Evolutionary conservation across 2,329 filamentous ascomycete genomes (phyloP).

Genomic region (Aspergillus caelatus): DNA sequence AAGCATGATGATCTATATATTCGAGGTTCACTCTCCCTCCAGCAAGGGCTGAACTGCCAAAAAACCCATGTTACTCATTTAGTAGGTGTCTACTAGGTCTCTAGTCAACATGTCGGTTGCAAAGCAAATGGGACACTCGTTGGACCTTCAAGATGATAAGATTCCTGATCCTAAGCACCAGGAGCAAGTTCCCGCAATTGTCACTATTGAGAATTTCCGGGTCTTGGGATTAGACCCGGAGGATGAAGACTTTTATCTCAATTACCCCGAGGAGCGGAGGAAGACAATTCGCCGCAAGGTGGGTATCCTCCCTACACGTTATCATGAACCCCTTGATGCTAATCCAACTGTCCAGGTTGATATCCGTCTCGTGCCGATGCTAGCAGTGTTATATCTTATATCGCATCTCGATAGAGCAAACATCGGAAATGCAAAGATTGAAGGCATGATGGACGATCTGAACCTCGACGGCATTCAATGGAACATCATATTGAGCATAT

Average conservation of each 20-base stretch:
- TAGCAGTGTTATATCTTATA: conserved; percentile 26
- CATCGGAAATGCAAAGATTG: conserved; percentile 34
- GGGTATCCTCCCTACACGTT: neutral
- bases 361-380: conserved; percentile 21
- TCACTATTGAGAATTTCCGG: conserved; percentile 31
- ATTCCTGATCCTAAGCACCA: conserved; percentile 3
- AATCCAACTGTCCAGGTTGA: conserved; percentile 13
- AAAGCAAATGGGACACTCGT: neutral
- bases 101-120: neutral
- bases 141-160: conserved; percentile 7
- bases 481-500: conserved; percentile 22
- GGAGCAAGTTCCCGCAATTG: conserved; percentile 14
- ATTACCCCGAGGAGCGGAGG: conserved; percentile 26
- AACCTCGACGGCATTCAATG: conserved; percentile 26
- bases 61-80: too few species aligned
- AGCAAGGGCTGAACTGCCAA: neutral
- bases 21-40: neutral
- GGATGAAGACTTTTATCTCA: conserved; percentile 34
- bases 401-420: conserved; percentile 31
- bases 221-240: conserved; percentile 29
- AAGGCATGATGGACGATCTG: conserved; percentile 24
- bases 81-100: neutral
- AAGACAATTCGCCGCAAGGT: conserved; percentile 19
- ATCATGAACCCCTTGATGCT: neutral
- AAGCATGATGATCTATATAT: neutral